These are phyloP conservation scores for Globisporangium megalacanthum DNA, from an alignment of 352 stramenopile species.

Conservation along the genomic window DNA sequence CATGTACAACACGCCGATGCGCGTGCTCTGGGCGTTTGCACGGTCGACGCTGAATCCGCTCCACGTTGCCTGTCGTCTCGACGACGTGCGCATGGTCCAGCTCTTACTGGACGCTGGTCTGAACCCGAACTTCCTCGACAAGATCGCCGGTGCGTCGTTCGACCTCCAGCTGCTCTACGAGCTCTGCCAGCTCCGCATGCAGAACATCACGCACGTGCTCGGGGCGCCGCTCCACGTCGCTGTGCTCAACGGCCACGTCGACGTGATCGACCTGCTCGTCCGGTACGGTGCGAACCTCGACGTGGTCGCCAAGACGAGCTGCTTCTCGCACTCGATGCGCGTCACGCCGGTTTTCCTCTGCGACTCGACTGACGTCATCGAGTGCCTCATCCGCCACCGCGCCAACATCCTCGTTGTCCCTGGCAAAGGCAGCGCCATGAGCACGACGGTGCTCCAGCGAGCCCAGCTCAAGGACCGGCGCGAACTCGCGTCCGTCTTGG, in stretches of 20 bases:
- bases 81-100: slow-evolving; percentile 51
- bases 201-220: slow-evolving; percentile 62
- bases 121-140: slow-evolving; percentile 75
- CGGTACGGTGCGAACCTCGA: slow-evolving; percentile 56
- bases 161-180: slow-evolving; percentile 62
- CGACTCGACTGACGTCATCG: slow-evolving; percentile 64
- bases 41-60: slow-evolving; percentile 65
- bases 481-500: slow-evolving; percentile 49
- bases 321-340: slow-evolving; percentile 60
- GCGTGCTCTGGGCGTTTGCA: slow-evolving; percentile 63
- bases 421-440: slow-evolving; percentile 51
- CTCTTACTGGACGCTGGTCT: slow-evolving; percentile 54
- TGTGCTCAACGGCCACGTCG: slow-evolving; percentile 54
- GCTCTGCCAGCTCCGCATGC: slow-evolving; percentile 54
- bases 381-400: slow-evolving; percentile 50
- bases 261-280: slow-evolving; percentile 58
- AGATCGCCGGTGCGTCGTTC: slow-evolving; percentile 57
- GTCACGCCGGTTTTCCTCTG: slow-evolving; percentile 69
- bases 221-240: slow-evolving; percentile 65
- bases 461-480: slow-evolving; percentile 52
- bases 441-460: slow-evolving; percentile 68
- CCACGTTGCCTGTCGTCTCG: slow-evolving; percentile 57
- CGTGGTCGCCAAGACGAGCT: slow-evolving; percentile 48
- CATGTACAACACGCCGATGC: slow-evolving; percentile 68
- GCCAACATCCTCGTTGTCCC: slow-evolving; percentile 71